phyloP scores from a whole-genome alignment of 2,329 filamentous ascomycete species.

The Fusarium coffeatum region DNA sequence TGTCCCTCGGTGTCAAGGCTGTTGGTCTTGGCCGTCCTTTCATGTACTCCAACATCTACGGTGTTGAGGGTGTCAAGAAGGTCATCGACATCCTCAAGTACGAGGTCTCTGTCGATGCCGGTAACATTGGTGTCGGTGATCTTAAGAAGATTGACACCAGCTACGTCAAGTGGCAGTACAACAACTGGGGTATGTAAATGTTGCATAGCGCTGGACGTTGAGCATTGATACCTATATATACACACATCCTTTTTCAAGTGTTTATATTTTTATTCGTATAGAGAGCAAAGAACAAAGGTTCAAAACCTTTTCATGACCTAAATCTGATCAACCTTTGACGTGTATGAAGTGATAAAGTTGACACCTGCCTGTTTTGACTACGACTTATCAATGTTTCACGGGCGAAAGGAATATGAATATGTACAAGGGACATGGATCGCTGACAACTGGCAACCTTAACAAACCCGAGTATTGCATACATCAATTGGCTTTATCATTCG shows the following conservation, averaged over 20 bases:
- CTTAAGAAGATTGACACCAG: constrained; percentile 51
- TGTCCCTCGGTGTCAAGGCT: constrained; percentile 58
- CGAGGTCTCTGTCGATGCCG: constrained; percentile 60
- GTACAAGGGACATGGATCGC: not conserved
- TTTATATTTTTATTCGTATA: constrained; percentile 28
- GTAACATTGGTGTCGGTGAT: constrained; percentile 56
- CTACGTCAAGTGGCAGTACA: constrained; percentile 46
- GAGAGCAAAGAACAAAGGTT: constrained; percentile 16
- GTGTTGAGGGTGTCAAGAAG: constrained; percentile 60
- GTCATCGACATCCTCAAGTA: constrained; percentile 59
- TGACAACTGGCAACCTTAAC: not conserved
- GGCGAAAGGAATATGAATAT: not conserved
- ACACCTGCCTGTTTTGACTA: not conserved
- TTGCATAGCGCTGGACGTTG: constrained; percentile 2
- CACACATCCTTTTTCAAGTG: constrained; percentile 26
- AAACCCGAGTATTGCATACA: not conserved
- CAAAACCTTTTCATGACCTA: not conserved
- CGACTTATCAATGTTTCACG: not conserved
- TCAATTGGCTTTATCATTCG: not conserved
- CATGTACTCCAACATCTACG: constrained; percentile 66
- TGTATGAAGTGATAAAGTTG: not conserved
- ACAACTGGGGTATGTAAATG: constrained; percentile 42
- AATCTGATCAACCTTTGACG: no score
- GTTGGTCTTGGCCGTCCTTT: constrained; percentile 62
- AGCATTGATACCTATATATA: constrained; percentile 35